Percentiles rank a stretch among this genome's conserved stretches.
phyloP scores from a whole-genome alignment of 768 basidiomycete species.

The Boletales sp. region DNA sequence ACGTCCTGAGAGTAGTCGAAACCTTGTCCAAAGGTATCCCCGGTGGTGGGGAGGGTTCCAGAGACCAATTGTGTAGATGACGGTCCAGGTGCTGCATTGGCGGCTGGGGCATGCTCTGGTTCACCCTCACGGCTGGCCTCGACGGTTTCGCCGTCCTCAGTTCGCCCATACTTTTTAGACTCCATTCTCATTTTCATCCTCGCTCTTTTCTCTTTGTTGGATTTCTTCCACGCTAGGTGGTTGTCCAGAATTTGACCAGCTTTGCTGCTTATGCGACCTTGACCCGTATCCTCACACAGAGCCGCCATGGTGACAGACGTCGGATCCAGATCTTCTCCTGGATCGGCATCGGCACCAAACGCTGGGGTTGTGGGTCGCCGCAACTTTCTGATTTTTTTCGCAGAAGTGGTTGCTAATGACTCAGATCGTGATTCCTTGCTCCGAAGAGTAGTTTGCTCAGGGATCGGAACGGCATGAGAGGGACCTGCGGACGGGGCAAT shows the following conservation, averaged over 20 bases:
- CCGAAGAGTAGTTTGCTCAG: slow-evolving; percentile 8
- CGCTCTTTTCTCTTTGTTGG: slow-evolving; percentile 62
- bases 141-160: slow-evolving; percentile 43
- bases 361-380: slow-evolving; percentile 51
- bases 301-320: slow-evolving; percentile 80
- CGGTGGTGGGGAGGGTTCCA: slow-evolving; percentile 16
- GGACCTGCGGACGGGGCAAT: background rate
- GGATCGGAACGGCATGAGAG: slow-evolving; percentile 14
- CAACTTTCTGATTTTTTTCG: slow-evolving; percentile 34
- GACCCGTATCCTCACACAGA: slow-evolving; percentile 73
- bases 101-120: slow-evolving; percentile 3
- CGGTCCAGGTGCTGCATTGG: slow-evolving; percentile 4
- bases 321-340: slow-evolving; percentile 79
- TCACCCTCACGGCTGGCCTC: slow-evolving; percentile 9
- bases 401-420: slow-evolving; percentile 10
- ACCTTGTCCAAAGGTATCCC: slow-evolving; percentile 50
- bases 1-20: slow-evolving; percentile 71
- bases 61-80: slow-evolving; percentile 16
- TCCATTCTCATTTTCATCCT: slow-evolving; percentile 64
- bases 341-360: slow-evolving; percentile 57
- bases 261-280: slow-evolving; percentile 76
- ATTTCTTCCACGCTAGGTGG: slow-evolving; percentile 67
- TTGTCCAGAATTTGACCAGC: slow-evolving; percentile 68
- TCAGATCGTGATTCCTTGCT: slow-evolving; percentile 18
- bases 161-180: slow-evolving; percentile 69